Evolutionary conservation across 2,329 filamentous ascomycete genomes (phyloP).

Genomic region (Alternaria novae-zelandiae): DNA sequence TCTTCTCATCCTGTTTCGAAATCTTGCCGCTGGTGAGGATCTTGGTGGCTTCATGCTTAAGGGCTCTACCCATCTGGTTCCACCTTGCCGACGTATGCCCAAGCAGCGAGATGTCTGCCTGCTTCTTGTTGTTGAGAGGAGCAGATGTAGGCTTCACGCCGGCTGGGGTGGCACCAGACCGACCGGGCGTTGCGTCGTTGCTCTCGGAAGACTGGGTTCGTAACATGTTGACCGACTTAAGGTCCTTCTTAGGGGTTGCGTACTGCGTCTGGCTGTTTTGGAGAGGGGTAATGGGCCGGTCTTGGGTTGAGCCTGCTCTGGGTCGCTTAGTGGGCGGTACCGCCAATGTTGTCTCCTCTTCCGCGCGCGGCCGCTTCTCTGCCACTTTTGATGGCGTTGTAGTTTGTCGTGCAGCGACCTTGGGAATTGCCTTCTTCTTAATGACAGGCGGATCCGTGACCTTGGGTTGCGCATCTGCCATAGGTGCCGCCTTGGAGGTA

Average conservation of each 20-base stretch:
- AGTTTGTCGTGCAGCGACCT: constrained; percentile 32
- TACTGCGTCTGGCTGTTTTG: constrained; percentile 33
- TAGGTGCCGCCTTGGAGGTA: constrained; percentile 18
- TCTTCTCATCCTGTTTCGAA: constrained; percentile 44
- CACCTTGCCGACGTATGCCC: constrained; percentile 49
- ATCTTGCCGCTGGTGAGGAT: constrained; percentile 37
- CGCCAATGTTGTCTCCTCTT: constrained; percentile 35
- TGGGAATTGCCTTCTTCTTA: constrained; percentile 37
- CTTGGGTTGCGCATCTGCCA: constrained; percentile 26
- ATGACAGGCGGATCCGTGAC: constrained; percentile 22
- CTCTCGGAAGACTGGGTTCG: constrained; percentile 45
- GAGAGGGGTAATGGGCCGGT: constrained; percentile 42
- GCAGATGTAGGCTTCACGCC: constrained; percentile 38
- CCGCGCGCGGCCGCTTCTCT: constrained; percentile 45
- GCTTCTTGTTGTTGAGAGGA: constrained; percentile 39
- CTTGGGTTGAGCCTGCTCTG: constrained; percentile 37
- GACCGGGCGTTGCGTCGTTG: constrained; percentile 44
- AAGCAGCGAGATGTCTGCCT: constrained; percentile 45
- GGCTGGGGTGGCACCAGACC: constrained; percentile 39
- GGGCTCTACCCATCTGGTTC: constrained; percentile 51
- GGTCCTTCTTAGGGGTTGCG: constrained; percentile 46
- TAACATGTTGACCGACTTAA: constrained; percentile 44
- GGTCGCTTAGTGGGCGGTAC: constrained; percentile 41
- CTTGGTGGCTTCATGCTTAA: constrained; percentile 55
- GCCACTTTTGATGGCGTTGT: constrained; percentile 26